Conservation (phyloP, 2,329 filamentous ascomycete genomes). For the Ascocoryne sarcoides region DNA sequence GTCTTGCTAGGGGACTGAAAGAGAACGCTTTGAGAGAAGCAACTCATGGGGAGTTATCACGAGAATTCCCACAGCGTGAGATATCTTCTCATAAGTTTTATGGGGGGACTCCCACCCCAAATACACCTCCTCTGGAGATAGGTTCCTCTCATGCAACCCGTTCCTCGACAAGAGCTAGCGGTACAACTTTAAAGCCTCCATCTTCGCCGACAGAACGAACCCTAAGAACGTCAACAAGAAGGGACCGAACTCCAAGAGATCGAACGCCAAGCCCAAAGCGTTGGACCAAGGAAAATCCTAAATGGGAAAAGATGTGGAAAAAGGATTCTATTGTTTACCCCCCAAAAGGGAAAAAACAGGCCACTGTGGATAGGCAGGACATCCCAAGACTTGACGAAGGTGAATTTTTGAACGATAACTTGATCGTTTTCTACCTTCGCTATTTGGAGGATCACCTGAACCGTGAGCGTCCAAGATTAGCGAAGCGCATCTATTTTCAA, state of each 20-base stretch:
- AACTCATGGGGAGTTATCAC: no score
- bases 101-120: no score
- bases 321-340: conserved; percentile 53
- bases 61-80: no score
- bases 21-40: no score
- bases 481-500: conserved; percentile 72
- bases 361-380: conserved; percentile 62
- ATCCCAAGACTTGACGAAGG: conserved; percentile 72
- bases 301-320: conserved; percentile 47
- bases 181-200: background rate
- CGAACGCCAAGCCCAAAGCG: conserved; percentile 21
- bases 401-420: conserved; percentile 84
- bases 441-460: conserved; percentile 57
- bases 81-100: no score
- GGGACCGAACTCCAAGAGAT: no score
- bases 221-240: no score
- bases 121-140: no score
- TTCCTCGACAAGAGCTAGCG: conserved; percentile 9
- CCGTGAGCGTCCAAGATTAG: conserved; percentile 42
- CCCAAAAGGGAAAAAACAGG: conserved; percentile 46
- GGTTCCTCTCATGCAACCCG: conserved; percentile 4
- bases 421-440: conserved; percentile 81
- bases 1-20: no score
- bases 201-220: no score
- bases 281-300: conserved; percentile 44